Percentiles rank a stretch among this genome's conserved stretches.
Evolutionary conservation across 768 basidiomycete species (phyloP).

Genomic region (Boletales sp.): DNA sequence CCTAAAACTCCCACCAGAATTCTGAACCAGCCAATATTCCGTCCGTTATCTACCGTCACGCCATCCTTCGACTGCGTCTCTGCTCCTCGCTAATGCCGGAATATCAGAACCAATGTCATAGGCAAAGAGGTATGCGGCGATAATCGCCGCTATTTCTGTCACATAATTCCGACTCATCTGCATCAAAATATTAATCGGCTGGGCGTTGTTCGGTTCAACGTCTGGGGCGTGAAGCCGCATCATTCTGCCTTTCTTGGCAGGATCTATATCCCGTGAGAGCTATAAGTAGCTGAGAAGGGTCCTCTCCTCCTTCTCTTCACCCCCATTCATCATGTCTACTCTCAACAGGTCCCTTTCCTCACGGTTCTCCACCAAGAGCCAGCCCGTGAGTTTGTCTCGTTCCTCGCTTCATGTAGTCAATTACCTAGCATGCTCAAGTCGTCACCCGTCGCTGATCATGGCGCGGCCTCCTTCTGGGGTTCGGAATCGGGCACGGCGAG

Average conservation of each 20-base stretch:
- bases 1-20: background rate
- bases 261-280: background rate
- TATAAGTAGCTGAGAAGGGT: slow-evolving; percentile 25
- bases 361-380: slow-evolving; percentile 27
- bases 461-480: background rate
- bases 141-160: background rate
- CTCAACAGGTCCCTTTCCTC: slow-evolving; percentile 28
- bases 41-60: background rate
- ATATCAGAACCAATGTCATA: too few relatives aligned
- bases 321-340: slow-evolving; percentile 22
- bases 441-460: slow-evolving; percentile 13
- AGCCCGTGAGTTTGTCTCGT: slow-evolving; percentile 18
- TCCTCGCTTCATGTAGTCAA: background rate
- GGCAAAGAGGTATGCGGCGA: too few relatives aligned
- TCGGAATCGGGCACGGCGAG: slow-evolving; percentile 18
- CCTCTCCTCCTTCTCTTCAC: background rate
- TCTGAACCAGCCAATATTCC: too few relatives aligned
- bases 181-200: slow-evolving; percentile 6
- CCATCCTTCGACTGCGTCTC: background rate
- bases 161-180: background rate
- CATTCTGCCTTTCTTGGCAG: slow-evolving; percentile 18
- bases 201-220: slow-evolving; percentile 21
- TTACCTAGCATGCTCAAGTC: slow-evolving; percentile 4
- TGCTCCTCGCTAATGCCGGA: too few relatives aligned
- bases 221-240: slow-evolving; percentile 6